These are phyloP conservation scores for Pleurotus salmoneostramineus DNA, from an alignment of 768 basidiomycete species.

Conservation along the genomic window DNA sequence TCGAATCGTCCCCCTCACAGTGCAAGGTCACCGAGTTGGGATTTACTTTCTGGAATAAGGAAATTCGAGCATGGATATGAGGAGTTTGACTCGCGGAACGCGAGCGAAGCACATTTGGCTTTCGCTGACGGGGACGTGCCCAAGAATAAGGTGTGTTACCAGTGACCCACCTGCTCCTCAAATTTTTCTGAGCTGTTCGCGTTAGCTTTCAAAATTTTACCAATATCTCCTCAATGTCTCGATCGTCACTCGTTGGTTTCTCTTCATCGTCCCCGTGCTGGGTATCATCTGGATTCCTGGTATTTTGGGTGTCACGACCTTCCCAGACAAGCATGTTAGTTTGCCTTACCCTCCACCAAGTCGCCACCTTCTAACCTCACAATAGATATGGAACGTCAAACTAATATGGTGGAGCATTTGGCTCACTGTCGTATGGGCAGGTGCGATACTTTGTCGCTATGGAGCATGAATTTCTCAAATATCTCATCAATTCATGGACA, in stretches of 20 bases:
- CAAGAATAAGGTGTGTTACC: constrained; percentile 42
- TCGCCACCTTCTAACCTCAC: neutral
- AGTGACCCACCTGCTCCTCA: neutral
- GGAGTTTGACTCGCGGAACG: constrained; percentile 53
- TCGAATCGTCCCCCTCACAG: constrained; percentile 9
- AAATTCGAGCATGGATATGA: constrained; percentile 54
- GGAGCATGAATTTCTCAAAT: neutral
- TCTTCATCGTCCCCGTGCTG: constrained; percentile 75
- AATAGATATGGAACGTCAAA: constrained; percentile 53
- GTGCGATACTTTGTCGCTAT: constrained; percentile 21
- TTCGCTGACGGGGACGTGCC: constrained; percentile 64
- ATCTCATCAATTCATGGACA: neutral
- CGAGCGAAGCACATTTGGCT: constrained; percentile 44
- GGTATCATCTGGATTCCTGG: constrained; percentile 69
- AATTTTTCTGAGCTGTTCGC: neutral
- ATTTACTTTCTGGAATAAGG: constrained; percentile 42
- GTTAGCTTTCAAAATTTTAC: constrained; percentile 59
- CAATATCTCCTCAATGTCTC: constrained; percentile 72
- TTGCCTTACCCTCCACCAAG: neutral
- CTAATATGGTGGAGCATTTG: constrained; percentile 84
- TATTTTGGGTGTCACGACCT: constrained; percentile 54
- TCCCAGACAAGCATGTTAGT: constrained; percentile 49
- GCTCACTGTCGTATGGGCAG: constrained; percentile 76
- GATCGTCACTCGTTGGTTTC: constrained; percentile 74
- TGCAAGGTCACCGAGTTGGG: constrained; percentile 41